phyloP scores from a whole-genome alignment of 2,329 filamentous ascomycete species.

The Aspergillus sp. region DNA sequence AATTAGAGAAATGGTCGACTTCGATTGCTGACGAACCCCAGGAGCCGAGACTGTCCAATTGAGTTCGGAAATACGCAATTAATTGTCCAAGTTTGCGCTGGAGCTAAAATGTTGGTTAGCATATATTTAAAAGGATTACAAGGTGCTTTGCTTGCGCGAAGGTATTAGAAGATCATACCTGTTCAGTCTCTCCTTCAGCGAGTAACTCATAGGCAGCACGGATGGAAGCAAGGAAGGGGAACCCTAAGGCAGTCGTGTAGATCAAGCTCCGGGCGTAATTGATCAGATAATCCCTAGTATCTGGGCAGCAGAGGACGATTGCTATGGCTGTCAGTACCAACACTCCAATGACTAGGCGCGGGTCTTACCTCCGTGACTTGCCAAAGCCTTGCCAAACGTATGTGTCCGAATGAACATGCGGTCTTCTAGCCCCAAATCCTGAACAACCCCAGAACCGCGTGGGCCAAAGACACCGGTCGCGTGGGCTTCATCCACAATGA shows the following conservation, averaged over 20 bases:
- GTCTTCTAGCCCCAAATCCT: constrained; percentile 50
- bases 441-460: constrained; percentile 51
- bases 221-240: constrained; percentile 61
- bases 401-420: constrained; percentile 52
- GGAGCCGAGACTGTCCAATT: constrained; percentile 41
- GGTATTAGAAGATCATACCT: constrained; percentile 33
- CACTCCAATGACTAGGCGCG: constrained; percentile 1
- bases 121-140: too few species aligned
- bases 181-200: constrained; percentile 48
- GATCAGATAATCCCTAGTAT: constrained; percentile 64
- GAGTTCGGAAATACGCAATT: constrained; percentile 46
- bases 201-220: constrained; percentile 59
- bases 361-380: constrained; percentile 64
- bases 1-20: constrained; percentile 48
- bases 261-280: constrained; percentile 76
- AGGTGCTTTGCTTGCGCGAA: neutral
- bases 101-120: constrained; percentile 26
- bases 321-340: constrained; percentile 40
- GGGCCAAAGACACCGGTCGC: constrained; percentile 52
- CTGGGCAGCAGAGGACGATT: constrained; percentile 61
- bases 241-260: constrained; percentile 69
- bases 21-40: constrained; percentile 33
- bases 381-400: constrained; percentile 56
- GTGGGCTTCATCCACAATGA: constrained; percentile 60
- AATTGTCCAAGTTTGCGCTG: constrained; percentile 49